Percentiles rank a stretch among this genome's conserved stretches.
phyloP scores from a whole-genome alignment of 345 rosid species.

The Gynandropsis gynandra region DNA sequence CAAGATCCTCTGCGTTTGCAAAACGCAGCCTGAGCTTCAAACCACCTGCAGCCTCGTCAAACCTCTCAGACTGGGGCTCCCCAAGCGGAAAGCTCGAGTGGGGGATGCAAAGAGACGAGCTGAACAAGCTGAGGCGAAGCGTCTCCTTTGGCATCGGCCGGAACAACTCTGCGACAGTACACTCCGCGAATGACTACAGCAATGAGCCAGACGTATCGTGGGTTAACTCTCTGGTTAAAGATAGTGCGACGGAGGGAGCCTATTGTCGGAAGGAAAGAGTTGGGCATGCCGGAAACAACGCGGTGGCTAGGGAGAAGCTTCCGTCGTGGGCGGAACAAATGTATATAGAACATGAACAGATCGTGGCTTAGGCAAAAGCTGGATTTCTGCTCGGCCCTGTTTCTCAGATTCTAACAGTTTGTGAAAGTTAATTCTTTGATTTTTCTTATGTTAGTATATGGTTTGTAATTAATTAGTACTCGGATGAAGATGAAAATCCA shows the following conservation, averaged over 20 bases:
- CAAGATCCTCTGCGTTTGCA: conserved; percentile 79
- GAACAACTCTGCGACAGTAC: conserved; percentile 27
- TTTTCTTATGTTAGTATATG: too few species aligned
- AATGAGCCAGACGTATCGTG: conserved; percentile 91
- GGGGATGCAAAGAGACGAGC: conserved; percentile 84
- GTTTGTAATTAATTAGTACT: too few species aligned
- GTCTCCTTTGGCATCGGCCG: conserved; percentile 69
- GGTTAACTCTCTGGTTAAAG: conserved; percentile 84
- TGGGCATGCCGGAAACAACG: conserved; percentile 30
- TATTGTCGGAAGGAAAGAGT: conserved; percentile 33
- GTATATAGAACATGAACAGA: conserved; percentile 89
- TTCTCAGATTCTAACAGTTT: conserved; percentile 28
- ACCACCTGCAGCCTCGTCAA: conserved; percentile 41
- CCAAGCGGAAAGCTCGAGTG: conserved; percentile 79
- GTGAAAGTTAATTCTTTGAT: background rate
- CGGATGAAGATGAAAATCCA: too few species aligned
- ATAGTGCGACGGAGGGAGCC: conserved; percentile 39
- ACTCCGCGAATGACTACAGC: conserved; percentile 24
- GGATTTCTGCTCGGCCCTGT: conserved; percentile 16
- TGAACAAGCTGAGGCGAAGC: conserved; percentile 73
- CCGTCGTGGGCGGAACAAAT: conserved; percentile 81
- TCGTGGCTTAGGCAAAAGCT: conserved; percentile 53
- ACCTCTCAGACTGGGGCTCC: conserved; percentile 67
- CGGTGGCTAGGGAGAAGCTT: conserved; percentile 29
- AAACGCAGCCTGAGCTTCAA: conserved; percentile 87